Base-by-base conservation (phyloP, 192 early-diverging fungal species). In the Neocallimastix lanati region DNA sequence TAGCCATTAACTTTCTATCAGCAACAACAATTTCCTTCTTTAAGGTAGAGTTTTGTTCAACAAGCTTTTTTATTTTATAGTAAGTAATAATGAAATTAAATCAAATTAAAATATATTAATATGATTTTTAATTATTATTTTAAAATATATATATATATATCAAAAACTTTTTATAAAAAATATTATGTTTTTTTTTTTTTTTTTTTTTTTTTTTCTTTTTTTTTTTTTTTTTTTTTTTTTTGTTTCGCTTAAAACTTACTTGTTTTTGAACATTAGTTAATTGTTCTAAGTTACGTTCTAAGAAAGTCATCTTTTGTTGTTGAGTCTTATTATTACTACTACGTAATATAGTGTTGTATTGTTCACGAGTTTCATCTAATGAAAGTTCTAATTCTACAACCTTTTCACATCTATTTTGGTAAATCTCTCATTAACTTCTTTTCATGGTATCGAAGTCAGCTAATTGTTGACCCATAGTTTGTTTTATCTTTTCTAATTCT, bases 381-480 rank as follows among this genome's bases (percentile, higher is more conserved):
- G 93, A 92, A 83, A 99, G 94, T 85, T 98, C 98, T 29, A 98
- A 89, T 88, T 99, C 96, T 29, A 99, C 96, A 15, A 87, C 84
- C 77, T 96, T 94, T 84, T 99, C 96, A 86, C 96, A 97, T 67
- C 96, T 92, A 86, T 96, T 93, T 86, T 98, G n/a, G 95, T 76
- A 99, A 91, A 83, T 98, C 96, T 37, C 93, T 93, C 96, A 98
- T 96, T 81, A 99, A 87, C 58, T 93, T 94, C 91, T 96, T 87
- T 97, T 97, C 96, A 97, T 97, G 79, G 92, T 91, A 81, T 99
- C 98, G 86, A 96, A 98, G 79, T 99, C 96, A 28, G 91, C 86
- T 78, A 98, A 89, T 82, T 96, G 91, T 84, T 92, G 88, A 16
- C 58, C 90, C 91, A 93, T 93, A 15, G 84, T 86, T 82, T 92